phyloP scores from a whole-genome alignment of 2,329 filamentous ascomycete genomes.

The Pseudomassariella vexata region DNA sequence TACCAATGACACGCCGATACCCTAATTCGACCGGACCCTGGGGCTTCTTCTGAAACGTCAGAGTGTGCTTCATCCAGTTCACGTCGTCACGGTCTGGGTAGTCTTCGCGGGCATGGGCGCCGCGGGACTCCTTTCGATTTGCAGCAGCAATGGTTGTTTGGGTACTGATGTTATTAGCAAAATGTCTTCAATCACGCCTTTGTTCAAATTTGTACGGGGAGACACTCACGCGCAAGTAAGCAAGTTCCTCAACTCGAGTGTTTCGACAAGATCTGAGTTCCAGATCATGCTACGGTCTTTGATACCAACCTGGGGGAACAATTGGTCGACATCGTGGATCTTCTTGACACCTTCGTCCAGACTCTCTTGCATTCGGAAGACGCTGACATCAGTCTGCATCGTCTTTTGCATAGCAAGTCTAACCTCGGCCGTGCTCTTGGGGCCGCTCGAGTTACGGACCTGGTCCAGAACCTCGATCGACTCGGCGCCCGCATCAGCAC shows the following conservation, averaged over 20 bases:
- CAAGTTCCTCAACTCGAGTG: conserved; percentile 89
- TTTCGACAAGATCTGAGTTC: conserved; percentile 97
- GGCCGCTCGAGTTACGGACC: conserved; percentile 75
- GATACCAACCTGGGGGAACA: conserved; percentile 79
- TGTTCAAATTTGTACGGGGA: not conserved
- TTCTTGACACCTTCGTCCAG: conserved; percentile 88
- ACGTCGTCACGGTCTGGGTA: conserved; percentile 91
- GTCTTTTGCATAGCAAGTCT: conserved; percentile 93
- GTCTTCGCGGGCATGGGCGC: conserved; percentile 95
- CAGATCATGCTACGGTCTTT: conserved; percentile 99
- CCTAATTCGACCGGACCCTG: conserved; percentile 81
- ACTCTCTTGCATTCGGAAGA: conserved; percentile 92
- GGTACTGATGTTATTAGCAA: conserved; percentile 41
- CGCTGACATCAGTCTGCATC: conserved; percentile 95
- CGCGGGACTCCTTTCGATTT: conserved; percentile 94
- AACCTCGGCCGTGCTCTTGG: conserved; percentile 84
- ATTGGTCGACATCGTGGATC: conserved; percentile 77
- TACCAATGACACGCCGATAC: conserved; percentile 77
- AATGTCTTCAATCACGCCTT: not conserved
- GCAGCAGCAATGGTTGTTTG: conserved; percentile 90
- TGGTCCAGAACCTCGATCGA: conserved; percentile 83
- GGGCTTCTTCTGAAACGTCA: conserved; percentile 90
- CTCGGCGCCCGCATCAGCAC: conserved; percentile 81
- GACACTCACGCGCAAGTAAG: conserved; percentile 85
- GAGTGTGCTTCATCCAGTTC: conserved; percentile 99